A percentile compares a stretch with the other conserved stretches of the same genome.
These are phyloP conservation scores for Ganoderma sp. DNA, from an alignment of 1,284 basidiomycete species.

Conservation along the genomic window DNA sequence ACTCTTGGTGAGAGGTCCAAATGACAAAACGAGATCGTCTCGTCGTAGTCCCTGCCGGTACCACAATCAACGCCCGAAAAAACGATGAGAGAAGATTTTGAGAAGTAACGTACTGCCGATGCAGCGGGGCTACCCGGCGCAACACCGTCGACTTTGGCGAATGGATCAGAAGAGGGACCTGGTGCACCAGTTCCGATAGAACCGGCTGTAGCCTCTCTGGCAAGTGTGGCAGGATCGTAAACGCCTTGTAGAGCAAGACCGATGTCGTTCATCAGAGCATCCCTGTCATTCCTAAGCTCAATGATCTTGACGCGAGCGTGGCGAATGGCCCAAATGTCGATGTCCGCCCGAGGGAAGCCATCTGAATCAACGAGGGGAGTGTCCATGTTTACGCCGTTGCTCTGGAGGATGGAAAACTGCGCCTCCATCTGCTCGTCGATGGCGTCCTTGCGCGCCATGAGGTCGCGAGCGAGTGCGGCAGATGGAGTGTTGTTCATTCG, in stretches of 20 bases:
- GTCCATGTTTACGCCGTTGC: constrained; percentile 63
- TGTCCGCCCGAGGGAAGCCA: constrained; percentile 84
- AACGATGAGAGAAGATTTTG: not conserved
- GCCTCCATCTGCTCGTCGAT: constrained; percentile 69
- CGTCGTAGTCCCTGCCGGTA: constrained; percentile 65
- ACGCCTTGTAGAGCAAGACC: constrained; percentile 70
- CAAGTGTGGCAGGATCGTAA: constrained; percentile 54
- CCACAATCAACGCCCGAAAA: constrained; percentile 13
- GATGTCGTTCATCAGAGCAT: constrained; percentile 68
- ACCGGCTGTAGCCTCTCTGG: constrained; percentile 20
- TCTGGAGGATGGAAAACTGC: constrained; percentile 65
- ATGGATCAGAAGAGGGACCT: constrained; percentile 48
- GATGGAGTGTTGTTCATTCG: constrained; percentile 45
- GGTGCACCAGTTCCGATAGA: not conserved
- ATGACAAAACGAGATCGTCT: constrained; percentile 77
- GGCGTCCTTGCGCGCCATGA: constrained; percentile 66
- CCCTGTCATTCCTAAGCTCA: constrained; percentile 80
- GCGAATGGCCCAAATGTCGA: constrained; percentile 85
- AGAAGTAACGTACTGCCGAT: constrained; percentile 65
- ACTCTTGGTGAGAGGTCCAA: constrained; percentile 64
- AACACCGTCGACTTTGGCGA: constrained; percentile 82
- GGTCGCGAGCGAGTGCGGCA: constrained; percentile 57
- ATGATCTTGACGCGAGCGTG: constrained; percentile 75
- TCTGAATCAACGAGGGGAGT: constrained; percentile 82
- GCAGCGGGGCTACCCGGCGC: constrained; percentile 80